Base-by-base conservation (phyloP, 768 basidiomycete species). In the Tricholoma matsutake region DNA sequence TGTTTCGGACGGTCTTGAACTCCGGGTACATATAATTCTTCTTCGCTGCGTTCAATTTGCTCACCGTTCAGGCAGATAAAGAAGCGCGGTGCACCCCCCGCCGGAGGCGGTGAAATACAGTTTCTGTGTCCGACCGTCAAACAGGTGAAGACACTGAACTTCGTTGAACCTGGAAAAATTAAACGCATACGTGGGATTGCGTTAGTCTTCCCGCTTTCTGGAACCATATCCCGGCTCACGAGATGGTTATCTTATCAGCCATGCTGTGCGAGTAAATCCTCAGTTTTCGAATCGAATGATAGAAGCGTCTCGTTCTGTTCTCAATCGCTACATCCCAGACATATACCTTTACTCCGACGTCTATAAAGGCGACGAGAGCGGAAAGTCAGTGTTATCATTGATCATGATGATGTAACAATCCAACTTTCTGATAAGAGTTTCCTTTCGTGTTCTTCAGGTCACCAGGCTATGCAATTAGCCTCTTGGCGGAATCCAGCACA, bases 201-300 rank as follows among this genome's bases (percentile, higher is more conserved):
- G 93, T 97, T 69, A 67, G 94, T 84, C 10, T 63, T 41, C 47
- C 20, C 5, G 32, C 63, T 18, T 31, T 31, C 58, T 34, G 7
- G 39, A 51, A 9, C 3, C 49, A 54, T 18, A 13, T 8, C 52
- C 3, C 16, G 25, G 9, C 18, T 43, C 14, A 56, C 28, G 14
- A 35, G 37, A n/a, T 8, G 54, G 25, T 13, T 6, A 25, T 28
- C 57, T 39, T 13, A 53, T 32, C 67, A 97, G 95, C 6, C 96
- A 98, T 75, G 93, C 95, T 2, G 96, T 98, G 28, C 90, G 97
- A 41, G 94, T 98, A 8, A 96, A 88, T 64, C 97, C 97, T 22
- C 96, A 98, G 70, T 93, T 99, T 71, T 97, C 96, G 2, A 97
- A 97, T 73, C 85, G 97, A 39, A 94, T 98, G 89, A 97, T 99